phyloP scores from a whole-genome alignment of 192 early-diverging fungal genomes.

The Coemansia guatemalensis region DNA sequence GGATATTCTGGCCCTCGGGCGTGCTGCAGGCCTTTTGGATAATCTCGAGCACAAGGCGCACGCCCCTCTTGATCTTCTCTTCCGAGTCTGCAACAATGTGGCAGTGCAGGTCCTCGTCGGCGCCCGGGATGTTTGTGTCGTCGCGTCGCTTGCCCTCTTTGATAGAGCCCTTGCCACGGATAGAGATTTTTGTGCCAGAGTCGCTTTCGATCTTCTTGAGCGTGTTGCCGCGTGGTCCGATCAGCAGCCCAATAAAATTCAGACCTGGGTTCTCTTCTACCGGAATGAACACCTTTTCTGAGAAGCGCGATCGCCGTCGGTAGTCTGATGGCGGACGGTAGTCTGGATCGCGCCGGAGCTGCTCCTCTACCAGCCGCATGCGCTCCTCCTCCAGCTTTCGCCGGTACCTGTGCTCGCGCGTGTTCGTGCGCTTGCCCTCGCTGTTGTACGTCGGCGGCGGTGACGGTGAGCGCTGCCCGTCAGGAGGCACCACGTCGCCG shows the following conservation, averaged over 20 bases:
- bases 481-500: conserved; percentile 78
- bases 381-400: conserved; percentile 94
- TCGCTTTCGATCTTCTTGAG: conserved; percentile 94
- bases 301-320: conserved; percentile 72
- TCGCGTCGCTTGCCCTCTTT: conserved; percentile 85
- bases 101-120: conserved; percentile 88
- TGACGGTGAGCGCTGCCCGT: conserved; percentile 81
- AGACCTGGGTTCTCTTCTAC: conserved; percentile 94
- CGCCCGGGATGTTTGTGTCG: conserved; percentile 62
- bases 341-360: conserved; percentile 68
- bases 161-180: conserved; percentile 92
- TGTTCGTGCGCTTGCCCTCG: conserved; percentile 95
- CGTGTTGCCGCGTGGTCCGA: conserved; percentile 96
- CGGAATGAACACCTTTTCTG: conserved; percentile 96
- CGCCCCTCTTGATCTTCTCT: conserved; percentile 81
- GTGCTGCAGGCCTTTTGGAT: conserved; percentile 90
- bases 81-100: conserved; percentile 86
- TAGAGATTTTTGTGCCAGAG: conserved; percentile 93
- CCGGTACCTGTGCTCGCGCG: conserved; percentile 87
- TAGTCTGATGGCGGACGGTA: conserved; percentile 94
- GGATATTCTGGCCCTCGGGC: conserved; percentile 94
- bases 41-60: conserved; percentile 86
- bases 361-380: conserved; percentile 80
- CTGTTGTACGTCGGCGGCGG: conserved; percentile 90
- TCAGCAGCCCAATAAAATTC: conserved; percentile 96